Evolutionary conservation across 2,329 filamentous ascomycete species (phyloP), one percentile per base, ranked within the genome.

Genomic region (Penicillium sp.): DNA sequence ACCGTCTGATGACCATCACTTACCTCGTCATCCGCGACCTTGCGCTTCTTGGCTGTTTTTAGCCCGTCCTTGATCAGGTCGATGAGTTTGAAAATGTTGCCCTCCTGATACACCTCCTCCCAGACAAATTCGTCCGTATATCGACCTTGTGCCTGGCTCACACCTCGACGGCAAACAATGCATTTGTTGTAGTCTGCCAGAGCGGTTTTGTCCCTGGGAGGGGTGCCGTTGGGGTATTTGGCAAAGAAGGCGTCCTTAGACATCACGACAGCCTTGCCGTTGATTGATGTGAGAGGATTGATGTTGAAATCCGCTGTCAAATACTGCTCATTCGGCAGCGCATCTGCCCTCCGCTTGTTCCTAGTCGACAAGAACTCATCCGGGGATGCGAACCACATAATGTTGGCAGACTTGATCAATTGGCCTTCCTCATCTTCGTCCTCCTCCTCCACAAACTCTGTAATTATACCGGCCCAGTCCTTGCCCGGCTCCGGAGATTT

Each of bases 41-140:
- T 73, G 56, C 71, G 64, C 59, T 79, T 85, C 50, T 84, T 81
- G 1, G 83, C 87, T 24, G 81, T 79, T 64, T 88, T 90, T 12
- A 93, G 51, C 4, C 64, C 63, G 27, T 67, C 78, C 64, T 87
- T 81, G 13, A 96, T 78, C 54, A 86, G 73, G 27, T 86, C 79
- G 31, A 87, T 76, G 39, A 95, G 69, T 4, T 76, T 66, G 42
- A 81, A 79, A 27, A 95, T 77, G 55, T 86, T 75, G 28, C 76
- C 76, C n/a, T 83, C 83, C 0, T 75, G 76, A 60, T 89, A 95
- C 1, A 95, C 72, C 38, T 95, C 83, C 65, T 96, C 90, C 93
- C 93, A 98, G 1, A 81, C 68, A 58, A 98, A 95, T 61, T 96
- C 90, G 12, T 93, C 83, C 0, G 92, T 96, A 66, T 97, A 98